phyloP scores from a whole-genome alignment of 2,329 filamentous ascomycete genomes.

The Reticulascus tulasneorum region DNA sequence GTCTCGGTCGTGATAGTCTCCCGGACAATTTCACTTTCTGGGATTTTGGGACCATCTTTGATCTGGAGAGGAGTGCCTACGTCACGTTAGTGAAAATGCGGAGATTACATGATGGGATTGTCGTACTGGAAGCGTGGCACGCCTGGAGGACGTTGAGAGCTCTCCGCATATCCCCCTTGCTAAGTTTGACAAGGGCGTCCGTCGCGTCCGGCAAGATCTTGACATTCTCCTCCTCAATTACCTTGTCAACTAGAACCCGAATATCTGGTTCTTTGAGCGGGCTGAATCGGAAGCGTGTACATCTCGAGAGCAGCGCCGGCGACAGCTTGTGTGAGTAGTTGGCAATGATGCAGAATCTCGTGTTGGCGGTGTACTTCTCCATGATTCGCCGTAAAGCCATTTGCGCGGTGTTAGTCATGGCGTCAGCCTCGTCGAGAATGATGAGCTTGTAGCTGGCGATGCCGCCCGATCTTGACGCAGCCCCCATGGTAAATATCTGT shows the following conservation, averaged over 20 bases:
- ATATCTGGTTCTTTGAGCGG: slow-evolving; percentile 89
- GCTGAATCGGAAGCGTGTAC: slow-evolving; percentile 92
- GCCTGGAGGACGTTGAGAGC: slow-evolving; percentile 95
- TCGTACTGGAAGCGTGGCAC: slow-evolving; percentile 84
- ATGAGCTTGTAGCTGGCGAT: slow-evolving; percentile 89
- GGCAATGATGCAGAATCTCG: slow-evolving; percentile 95
- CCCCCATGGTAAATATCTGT: slow-evolving; percentile 80
- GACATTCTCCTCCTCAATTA: slow-evolving; percentile 82
- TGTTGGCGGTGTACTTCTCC: slow-evolving; percentile 99
- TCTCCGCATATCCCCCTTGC: slow-evolving; percentile 93
- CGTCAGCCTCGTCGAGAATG: slow-evolving; percentile 96
- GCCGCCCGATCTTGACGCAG: slow-evolving; percentile 43
- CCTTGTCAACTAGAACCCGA: slow-evolving; percentile 77
- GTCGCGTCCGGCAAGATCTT: slow-evolving; percentile 78
- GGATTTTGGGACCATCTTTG: slow-evolving; percentile 55
- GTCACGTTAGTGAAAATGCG: slow-evolving; percentile 6
- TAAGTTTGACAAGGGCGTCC: slow-evolving; percentile 78
- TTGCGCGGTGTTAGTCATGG: slow-evolving; percentile 98
- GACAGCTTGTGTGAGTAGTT: slow-evolving; percentile 99
- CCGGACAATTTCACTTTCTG: slow-evolving; percentile 63
- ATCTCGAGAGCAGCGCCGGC: slow-evolving; percentile 85
- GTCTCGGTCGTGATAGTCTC: slow-evolving; percentile 84
- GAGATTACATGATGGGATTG: no score
- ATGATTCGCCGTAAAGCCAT: slow-evolving; percentile 97
- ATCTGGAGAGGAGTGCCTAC: slow-evolving; percentile 64